phyloP scores from a whole-genome alignment of 768 basidiomycete species.

The Heimioporus sp. region DNA sequence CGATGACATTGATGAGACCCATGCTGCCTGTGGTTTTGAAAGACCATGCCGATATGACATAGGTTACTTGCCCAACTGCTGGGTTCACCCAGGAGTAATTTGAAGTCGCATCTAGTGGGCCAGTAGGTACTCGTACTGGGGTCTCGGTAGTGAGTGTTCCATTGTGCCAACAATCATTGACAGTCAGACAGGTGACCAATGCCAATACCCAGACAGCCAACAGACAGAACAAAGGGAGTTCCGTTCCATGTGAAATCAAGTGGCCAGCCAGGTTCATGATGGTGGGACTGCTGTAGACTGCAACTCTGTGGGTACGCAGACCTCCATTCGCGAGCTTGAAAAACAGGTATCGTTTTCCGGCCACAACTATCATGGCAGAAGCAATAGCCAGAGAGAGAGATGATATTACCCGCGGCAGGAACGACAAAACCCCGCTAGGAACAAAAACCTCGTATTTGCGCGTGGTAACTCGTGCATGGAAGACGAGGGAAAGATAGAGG shows the following conservation, averaged over 20 bases:
- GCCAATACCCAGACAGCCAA: constrained; percentile 11
- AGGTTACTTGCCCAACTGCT: constrained; percentile 2
- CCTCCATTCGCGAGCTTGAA: constrained; percentile 12
- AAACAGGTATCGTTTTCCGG: constrained; percentile 16
- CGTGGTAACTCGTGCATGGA: neutral
- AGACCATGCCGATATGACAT: constrained; percentile 4
- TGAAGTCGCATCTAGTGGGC: neutral
- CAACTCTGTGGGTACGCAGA: constrained; percentile 11
- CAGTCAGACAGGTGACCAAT: constrained; percentile 11
- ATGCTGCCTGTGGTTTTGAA: neutral
- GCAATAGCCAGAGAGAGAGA: constrained; percentile 10
- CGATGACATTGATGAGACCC: constrained; percentile 15
- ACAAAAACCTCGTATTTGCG: too few relatives aligned
- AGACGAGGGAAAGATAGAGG: constrained; percentile 4
- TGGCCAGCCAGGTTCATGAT: constrained; percentile 9
- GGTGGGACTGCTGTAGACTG: constrained; percentile 7
- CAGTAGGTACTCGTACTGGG: neutral
- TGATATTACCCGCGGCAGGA: constrained; percentile 8
- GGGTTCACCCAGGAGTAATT: neutral
- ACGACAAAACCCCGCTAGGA: neutral
- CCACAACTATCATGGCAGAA: constrained; percentile 13
- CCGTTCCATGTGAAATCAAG: constrained; percentile 3
- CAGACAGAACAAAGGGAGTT: constrained; percentile 9
- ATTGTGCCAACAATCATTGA: constrained; percentile 7
- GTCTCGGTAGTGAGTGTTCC: neutral